Percentiles rank a stretch among this genome's conserved stretches.
These are phyloP conservation scores for Candida quercuum DNA, from an alignment of 805 yeast species.

Conservation along the genomic window DNA sequence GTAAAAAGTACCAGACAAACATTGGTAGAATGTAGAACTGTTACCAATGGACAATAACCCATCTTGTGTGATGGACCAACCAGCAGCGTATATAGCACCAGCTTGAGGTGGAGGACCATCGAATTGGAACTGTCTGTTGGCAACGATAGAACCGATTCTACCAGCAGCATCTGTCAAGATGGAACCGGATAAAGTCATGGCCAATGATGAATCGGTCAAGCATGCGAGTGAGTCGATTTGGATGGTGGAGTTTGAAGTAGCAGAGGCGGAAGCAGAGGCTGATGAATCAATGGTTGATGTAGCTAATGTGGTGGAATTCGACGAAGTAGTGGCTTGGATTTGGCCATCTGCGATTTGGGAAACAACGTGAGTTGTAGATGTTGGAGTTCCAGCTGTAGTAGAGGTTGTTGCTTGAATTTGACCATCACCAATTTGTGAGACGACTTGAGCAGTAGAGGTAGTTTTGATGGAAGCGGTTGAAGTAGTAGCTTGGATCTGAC, in stretches of 20 bases:
- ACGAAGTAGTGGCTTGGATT: conserved; percentile 36
- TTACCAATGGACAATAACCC: conserved; percentile 56
- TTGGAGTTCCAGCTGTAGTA: conserved; percentile 24
- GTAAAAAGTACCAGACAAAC: conserved; percentile 67
- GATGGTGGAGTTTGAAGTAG: conserved; percentile 19
- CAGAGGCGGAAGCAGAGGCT: conserved; percentile 14
- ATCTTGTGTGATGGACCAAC: conserved; percentile 48
- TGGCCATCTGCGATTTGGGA: conserved; percentile 56
- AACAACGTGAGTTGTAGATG: conserved; percentile 24
- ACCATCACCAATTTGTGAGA: conserved; percentile 44
- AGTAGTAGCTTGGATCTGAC: conserved; percentile 47
- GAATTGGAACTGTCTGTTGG: conserved; percentile 74
- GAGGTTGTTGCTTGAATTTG: conserved; percentile 40
- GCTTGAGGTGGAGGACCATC: conserved; percentile 81
- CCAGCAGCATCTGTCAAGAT: conserved; percentile 49
- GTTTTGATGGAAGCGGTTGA: conserved; percentile 24
- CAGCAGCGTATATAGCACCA: conserved; percentile 58
- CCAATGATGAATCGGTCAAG: conserved; percentile 38
- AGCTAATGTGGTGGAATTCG: conserved; percentile 10
- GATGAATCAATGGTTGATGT: conserved; percentile 19
- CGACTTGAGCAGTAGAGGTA: conserved; percentile 30
- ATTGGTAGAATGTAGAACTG: conserved; percentile 55
- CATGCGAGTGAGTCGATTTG: conserved; percentile 32
- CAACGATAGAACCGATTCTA: conserved; percentile 68
- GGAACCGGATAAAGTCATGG: conserved; percentile 44